Evolutionary conservation across 2,329 filamentous ascomycete genomes (phyloP).

Genomic region (Lachnellula cervina): DNA sequence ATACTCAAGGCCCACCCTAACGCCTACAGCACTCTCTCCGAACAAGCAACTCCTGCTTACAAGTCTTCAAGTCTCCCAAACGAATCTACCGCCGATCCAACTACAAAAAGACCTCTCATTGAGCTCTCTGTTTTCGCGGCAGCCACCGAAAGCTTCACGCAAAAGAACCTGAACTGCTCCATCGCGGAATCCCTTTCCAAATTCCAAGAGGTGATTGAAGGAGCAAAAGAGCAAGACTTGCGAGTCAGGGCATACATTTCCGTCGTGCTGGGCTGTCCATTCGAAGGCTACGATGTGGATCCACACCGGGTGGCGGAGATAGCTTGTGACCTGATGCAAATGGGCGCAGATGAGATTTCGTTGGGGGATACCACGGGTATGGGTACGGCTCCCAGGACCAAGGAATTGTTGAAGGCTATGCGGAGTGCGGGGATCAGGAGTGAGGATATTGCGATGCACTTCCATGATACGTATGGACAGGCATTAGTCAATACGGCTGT

Average conservation of each 20-base stretch:
- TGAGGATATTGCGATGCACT: conserved; percentile 74
- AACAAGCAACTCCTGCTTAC: conserved; percentile 17
- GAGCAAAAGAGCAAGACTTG: conserved; percentile 59
- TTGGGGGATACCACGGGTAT: conserved; percentile 89
- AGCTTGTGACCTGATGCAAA: conserved; percentile 67
- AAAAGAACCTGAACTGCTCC: conserved; percentile 77
- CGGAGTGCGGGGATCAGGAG: conserved; percentile 61
- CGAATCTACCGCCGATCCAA: conserved; percentile 1
- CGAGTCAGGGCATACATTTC: conserved; percentile 76
- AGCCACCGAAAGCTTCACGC: conserved; percentile 74
- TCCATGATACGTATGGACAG: conserved; percentile 85
- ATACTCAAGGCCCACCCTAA: conserved; percentile 53
- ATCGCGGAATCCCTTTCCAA: conserved; percentile 67
- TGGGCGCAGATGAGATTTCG: conserved; percentile 87
- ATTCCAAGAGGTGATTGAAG: conserved; percentile 65
- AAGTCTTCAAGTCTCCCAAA: conserved; percentile 19
- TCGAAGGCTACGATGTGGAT: conserved; percentile 60
- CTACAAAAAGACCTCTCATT: conserved; percentile 39
- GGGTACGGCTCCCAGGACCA: conserved; percentile 71
- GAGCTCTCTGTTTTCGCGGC: conserved; percentile 79
- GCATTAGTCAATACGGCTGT: conserved; percentile 78
- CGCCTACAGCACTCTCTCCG: conserved; percentile 43
- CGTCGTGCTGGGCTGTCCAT: conserved; percentile 76
- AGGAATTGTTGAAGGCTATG: conserved; percentile 60
- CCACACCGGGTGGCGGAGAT: conserved; percentile 61